Evolutionary conservation across 768 basidiomycete genomes (phyloP).

Genomic region (Lanmaoa pseudosensibilis): DNA sequence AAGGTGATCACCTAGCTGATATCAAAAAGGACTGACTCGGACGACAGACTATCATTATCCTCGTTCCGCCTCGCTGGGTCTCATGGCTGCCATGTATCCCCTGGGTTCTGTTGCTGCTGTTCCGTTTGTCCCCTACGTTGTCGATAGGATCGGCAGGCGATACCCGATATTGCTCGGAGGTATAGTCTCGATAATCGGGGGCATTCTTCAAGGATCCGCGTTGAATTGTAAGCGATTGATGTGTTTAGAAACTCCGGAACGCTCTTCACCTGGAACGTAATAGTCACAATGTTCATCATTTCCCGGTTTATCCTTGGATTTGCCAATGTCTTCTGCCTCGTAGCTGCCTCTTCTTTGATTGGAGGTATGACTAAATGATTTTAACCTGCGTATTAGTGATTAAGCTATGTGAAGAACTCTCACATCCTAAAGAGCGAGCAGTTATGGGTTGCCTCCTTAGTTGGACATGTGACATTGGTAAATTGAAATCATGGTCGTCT

Average conservation of each 20-base stretch:
- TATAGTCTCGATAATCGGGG: conserved; percentile 7
- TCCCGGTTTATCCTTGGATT: conserved; percentile 21
- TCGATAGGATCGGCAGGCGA: conserved; percentile 17
- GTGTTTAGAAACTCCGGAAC: not conserved
- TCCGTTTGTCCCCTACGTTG: no score
- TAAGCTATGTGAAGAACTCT: conserved; percentile 13
- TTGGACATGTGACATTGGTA: conserved; percentile 13
- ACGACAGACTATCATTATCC: conserved; percentile 52
- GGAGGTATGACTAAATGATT: conserved; percentile 11
- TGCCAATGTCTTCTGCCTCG: conserved; percentile 12
- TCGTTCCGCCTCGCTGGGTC: conserved; percentile 41
- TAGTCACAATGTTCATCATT: conserved; percentile 15
- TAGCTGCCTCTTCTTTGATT: conserved; percentile 24
- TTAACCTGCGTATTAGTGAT: no score
- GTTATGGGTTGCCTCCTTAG: conserved; percentile 15
- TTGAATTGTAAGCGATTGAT: no score
- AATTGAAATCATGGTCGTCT: not conserved
- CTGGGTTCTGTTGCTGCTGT: conserved; percentile 56
- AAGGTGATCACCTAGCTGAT: conserved; percentile 9
- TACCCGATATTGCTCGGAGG: conserved; percentile 15
- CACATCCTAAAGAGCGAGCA: conserved; percentile 25
- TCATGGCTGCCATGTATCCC: conserved; percentile 49
- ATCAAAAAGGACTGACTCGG: not conserved
- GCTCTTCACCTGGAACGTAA: not conserved
- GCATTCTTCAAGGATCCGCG: conserved; percentile 18